A percentile compares a stretch with the other conserved stretches of the same genome.
phyloP scores from a whole-genome alignment of 306 rosid genomes.

The Canavalia ensiformis region DNA sequence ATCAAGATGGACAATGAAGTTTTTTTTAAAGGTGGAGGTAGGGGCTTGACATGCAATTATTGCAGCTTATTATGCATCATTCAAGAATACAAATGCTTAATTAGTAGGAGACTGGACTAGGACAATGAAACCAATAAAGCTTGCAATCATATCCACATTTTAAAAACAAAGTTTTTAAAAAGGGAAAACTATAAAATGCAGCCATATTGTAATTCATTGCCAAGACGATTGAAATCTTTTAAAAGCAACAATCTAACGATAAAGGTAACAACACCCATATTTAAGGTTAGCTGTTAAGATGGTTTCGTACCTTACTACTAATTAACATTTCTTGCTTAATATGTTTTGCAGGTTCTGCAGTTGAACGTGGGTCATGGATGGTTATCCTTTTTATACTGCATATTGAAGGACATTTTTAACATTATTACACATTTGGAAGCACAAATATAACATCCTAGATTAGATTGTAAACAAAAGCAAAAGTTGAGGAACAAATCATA shows the following conservation, averaged over 20 bases:
- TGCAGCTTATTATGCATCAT: constrained; percentile 17
- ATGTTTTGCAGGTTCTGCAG: constrained; percentile 63
- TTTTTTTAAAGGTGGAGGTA: background rate
- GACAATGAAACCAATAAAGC: constrained; percentile 27
- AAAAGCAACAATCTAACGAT: constrained; percentile 16
- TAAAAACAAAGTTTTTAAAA: background rate
- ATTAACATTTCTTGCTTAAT: constrained; percentile 63
- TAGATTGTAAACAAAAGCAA: constrained; percentile 34
- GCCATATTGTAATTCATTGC: background rate
- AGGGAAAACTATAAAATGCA: constrained; percentile 3
- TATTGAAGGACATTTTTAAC: constrained; percentile 34
- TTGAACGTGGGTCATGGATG: constrained; percentile 67
- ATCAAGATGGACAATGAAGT: constrained; percentile 3
- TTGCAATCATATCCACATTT: constrained; percentile 14
- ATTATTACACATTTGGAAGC: constrained; percentile 38
- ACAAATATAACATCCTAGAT: constrained; percentile 30
- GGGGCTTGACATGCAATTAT: background rate
- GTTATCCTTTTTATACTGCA: constrained; percentile 75
- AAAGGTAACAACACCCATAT: constrained; percentile 28
- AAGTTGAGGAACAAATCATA: constrained; percentile 47
- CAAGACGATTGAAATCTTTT: constrained; percentile 9
- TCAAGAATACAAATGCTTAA: background rate
- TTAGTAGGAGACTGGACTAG: constrained; percentile 11
- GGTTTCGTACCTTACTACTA: constrained; percentile 71
- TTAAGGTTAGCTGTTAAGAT: constrained; percentile 24